These are phyloP conservation scores for Jaminaea rosea DNA, from an alignment of 1,284 basidiomycete species.

Conservation along the genomic window DNA sequence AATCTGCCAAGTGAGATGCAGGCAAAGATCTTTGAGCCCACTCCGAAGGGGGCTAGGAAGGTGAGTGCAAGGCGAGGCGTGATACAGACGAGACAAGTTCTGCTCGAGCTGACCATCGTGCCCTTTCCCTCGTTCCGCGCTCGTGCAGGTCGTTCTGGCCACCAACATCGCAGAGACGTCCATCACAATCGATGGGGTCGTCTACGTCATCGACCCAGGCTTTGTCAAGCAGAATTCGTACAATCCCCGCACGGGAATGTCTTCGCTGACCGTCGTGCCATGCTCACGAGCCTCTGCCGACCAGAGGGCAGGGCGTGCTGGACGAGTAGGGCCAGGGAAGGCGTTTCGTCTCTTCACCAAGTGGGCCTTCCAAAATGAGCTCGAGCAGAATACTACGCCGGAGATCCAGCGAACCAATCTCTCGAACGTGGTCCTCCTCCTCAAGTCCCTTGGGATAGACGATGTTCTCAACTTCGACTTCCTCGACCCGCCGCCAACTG, in stretches of 20 bases:
- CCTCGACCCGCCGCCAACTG: slow-evolving; percentile 67
- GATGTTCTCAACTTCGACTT: slow-evolving; percentile 60
- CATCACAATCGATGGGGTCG: slow-evolving; percentile 47
- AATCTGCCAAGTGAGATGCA: slow-evolving; percentile 98
- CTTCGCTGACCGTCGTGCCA: slow-evolving; percentile 40
- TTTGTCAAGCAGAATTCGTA: slow-evolving; percentile 47
- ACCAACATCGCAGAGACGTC: slow-evolving; percentile 76
- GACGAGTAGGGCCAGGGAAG: slow-evolving; percentile 96
- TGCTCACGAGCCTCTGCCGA: slow-evolving; percentile 95
- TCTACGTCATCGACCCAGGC: slow-evolving; percentile 45
- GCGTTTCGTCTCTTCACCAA: slow-evolving; percentile 74
- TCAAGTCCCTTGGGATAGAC: slow-evolving; percentile 59
- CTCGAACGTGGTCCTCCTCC: slow-evolving; percentile 55
- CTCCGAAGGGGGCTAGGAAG: slow-evolving; percentile 88
- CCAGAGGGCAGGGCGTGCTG: slow-evolving; percentile 91
- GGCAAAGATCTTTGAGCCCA: slow-evolving; percentile 97
- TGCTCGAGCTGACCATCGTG: neutral
- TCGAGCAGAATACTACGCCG: slow-evolving; percentile 57
- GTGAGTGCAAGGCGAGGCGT: slow-evolving; percentile 30
- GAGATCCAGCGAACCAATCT: slow-evolving; percentile 55
- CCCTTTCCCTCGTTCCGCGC: neutral
- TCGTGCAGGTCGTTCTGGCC: slow-evolving; percentile 68
- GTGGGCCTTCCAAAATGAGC: slow-evolving; percentile 58
- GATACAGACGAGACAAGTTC: neutral
- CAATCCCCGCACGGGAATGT: slow-evolving; percentile 46